A percentile compares a stretch with the other conserved stretches of the same genome.
phyloP scores from a whole-genome alignment of 768 basidiomycete genomes.

The Pleurotus salmoneostramineus region DNA sequence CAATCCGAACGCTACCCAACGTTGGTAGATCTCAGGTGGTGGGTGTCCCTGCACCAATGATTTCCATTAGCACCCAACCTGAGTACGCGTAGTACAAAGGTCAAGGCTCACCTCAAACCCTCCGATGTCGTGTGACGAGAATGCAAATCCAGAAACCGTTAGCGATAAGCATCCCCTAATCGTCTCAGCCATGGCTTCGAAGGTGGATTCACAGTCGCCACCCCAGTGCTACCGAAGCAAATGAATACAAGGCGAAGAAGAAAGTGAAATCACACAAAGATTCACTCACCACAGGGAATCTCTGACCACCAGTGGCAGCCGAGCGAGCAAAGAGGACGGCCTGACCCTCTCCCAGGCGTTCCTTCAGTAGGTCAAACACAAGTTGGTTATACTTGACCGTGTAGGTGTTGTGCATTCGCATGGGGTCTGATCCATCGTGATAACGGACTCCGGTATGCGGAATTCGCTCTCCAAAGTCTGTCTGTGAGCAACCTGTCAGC shows the following conservation, averaged over 20 bases:
- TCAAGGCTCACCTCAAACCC: slow-evolving; percentile 56
- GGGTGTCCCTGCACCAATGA: slow-evolving; percentile 49
- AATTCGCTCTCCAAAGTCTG: slow-evolving; percentile 76
- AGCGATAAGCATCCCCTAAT: slow-evolving; percentile 64
- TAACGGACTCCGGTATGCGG: slow-evolving; percentile 61
- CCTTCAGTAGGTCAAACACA: slow-evolving; percentile 59
- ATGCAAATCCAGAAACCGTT: slow-evolving; percentile 66
- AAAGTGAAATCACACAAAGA: background rate
- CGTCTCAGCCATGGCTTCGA: slow-evolving; percentile 76
- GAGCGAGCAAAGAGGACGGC: slow-evolving; percentile 70
- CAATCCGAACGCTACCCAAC: slow-evolving; percentile 74
- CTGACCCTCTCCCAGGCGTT: slow-evolving; percentile 56
- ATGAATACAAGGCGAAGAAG: background rate
- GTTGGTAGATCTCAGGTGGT: slow-evolving; percentile 64
- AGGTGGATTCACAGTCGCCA: slow-evolving; percentile 75
- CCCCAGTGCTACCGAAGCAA: slow-evolving; percentile 46
- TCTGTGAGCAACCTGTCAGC: slow-evolving; percentile 29
- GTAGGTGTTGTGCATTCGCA: slow-evolving; percentile 71
- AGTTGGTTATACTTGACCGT: slow-evolving; percentile 66
- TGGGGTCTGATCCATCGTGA: slow-evolving; percentile 66
- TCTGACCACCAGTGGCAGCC: slow-evolving; percentile 65
- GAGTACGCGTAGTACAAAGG: background rate
- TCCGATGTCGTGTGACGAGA: slow-evolving; percentile 73
- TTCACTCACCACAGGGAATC: slow-evolving; percentile 4
- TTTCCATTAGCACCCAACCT: background rate